Conservation (phyloP, 2,329 filamentous ascomycete species). For the Fusarium nanum region DNA sequence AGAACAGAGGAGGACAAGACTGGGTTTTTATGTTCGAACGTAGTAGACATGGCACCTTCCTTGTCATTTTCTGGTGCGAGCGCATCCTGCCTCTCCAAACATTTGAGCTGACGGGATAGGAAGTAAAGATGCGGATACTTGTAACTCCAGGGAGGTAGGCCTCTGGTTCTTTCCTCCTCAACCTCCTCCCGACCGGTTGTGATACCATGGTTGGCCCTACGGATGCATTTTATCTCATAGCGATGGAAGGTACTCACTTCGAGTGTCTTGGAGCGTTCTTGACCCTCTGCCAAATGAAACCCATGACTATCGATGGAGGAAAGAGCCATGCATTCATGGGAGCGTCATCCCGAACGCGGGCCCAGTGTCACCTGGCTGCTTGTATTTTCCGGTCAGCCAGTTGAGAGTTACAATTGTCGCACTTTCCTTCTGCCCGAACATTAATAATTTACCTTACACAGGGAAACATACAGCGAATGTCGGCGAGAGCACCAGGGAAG, state of each 20-base stretch:
- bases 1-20: neutral
- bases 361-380: neutral
- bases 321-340: neutral
- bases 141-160: neutral
- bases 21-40: neutral
- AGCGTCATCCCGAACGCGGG: neutral
- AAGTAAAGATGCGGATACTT: neutral
- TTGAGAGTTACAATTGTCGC: no score
- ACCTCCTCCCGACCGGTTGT: neutral
- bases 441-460: no score
- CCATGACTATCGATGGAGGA: neutral
- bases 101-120: neutral
- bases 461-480: no score
- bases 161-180: neutral
- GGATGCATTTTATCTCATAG: neutral
- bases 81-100: neutral
- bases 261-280: neutral
- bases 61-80: neutral
- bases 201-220: neutral
- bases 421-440: no score
- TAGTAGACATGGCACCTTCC: neutral
- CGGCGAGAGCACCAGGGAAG: no score
- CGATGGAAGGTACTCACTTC: neutral
- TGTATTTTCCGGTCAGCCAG: neutral
- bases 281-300: neutral